Conservation (phyloP, 2,329 filamentous ascomycete genomes). For the Aspergillus neoniger region DNA sequence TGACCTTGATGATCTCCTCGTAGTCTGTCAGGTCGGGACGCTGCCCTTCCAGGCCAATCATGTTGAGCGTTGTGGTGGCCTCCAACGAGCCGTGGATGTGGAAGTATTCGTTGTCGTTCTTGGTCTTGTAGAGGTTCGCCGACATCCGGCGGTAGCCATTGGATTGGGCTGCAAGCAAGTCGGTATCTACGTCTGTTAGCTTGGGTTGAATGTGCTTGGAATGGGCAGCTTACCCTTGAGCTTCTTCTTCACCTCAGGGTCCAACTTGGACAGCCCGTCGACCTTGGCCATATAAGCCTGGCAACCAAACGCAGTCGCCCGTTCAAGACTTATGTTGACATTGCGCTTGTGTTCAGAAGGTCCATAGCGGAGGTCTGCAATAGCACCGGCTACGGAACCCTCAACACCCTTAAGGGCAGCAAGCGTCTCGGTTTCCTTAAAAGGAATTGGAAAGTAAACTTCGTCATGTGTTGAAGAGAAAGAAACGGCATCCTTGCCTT, state of each 20-base stretch:
- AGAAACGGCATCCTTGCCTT: slow-evolving; percentile 36
- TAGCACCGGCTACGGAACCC: slow-evolving; percentile 60
- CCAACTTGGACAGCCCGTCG: slow-evolving; percentile 41
- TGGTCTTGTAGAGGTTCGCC: slow-evolving; percentile 71
- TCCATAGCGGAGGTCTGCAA: slow-evolving; percentile 59
- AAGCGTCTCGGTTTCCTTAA: slow-evolving; percentile 56
- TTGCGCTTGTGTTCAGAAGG: slow-evolving; percentile 38
- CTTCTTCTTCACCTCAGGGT: slow-evolving; percentile 40
- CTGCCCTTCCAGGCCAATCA: slow-evolving; percentile 67
- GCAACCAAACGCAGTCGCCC: slow-evolving; percentile 43
- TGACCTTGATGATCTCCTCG: slow-evolving; percentile 58
- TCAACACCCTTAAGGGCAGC: slow-evolving; percentile 62
- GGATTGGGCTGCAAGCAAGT: slow-evolving; percentile 70
- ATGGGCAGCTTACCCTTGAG: slow-evolving; percentile 35
- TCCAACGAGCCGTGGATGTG: slow-evolving; percentile 76
- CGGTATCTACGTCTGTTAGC: slow-evolving; percentile 60
- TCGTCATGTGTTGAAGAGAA: slow-evolving; percentile 41
- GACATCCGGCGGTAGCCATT: slow-evolving; percentile 71
- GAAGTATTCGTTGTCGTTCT: slow-evolving; percentile 66
- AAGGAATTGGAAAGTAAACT: slow-evolving; percentile 48
- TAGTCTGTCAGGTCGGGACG: slow-evolving; percentile 64
- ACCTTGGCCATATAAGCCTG: slow-evolving; percentile 47
- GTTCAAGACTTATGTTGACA: slow-evolving; percentile 41
- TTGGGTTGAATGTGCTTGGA: not conserved
- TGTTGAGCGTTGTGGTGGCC: slow-evolving; percentile 67